Evolutionary conservation across 2,329 filamentous ascomycete species (phyloP), one percentile per base, ranked within the genome.

Genomic region (Mariannaea sp.): DNA sequence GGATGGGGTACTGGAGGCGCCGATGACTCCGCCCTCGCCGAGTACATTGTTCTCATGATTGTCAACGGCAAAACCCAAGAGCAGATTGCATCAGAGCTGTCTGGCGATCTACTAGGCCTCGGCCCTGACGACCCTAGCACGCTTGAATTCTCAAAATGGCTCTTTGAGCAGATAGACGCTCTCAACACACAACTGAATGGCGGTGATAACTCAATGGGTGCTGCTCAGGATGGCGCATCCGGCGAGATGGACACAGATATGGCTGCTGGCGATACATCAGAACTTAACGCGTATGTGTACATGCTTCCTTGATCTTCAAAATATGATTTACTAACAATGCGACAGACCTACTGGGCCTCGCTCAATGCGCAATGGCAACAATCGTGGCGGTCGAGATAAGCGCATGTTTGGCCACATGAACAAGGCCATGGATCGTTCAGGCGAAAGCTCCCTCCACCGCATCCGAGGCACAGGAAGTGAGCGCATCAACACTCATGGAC

Each of bases 31-130:
- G 90, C 91, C 30, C 83, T 99, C 55, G 88, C 92, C 55, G 94
- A 99, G 76, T 99, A 97, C 76, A 94, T 99, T 62, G 88, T 97
- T 54, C 84, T 97, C 59, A 97, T 97, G 93, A 83, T 99, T 26
- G 90, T 90, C 58, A 97, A 97, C 75, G 91, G 92, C 66, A 97
- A 96, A 74, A 92, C 89, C 4, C 88, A 96, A 70, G 86, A 92
- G 44, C 88, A 97, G 70, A 93, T 99, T 61, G 89, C 92, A 8
- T 79, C 84, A 36, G 94, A 99, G 71, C 84, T 99, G 12, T 89
- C 92, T 1, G 88, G 87, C 60, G 94, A 99, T 65, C 82, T 99
- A 35, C 82, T 99, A 3, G 86, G 86, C 52, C 82, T 97, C 4
- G 85, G 85, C 3, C 86, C 91, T 40, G 92, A 96, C 55, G 93